phyloP scores from a whole-genome alignment of 768 basidiomycete species.

The Mycena latifolia region DNA sequence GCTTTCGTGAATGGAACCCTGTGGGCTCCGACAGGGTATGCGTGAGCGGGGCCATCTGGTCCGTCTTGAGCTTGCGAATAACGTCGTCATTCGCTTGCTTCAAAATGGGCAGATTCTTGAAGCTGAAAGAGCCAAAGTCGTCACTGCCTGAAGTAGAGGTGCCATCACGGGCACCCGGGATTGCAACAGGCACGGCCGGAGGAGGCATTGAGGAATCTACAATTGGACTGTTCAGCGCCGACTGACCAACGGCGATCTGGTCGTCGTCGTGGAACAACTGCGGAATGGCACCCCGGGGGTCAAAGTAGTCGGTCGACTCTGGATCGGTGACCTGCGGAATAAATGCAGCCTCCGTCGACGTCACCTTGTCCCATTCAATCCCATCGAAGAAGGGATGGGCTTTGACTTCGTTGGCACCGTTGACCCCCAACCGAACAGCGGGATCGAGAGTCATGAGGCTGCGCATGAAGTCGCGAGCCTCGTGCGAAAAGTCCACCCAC shows the following conservation, averaged over 20 bases:
- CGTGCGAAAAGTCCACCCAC: conserved; percentile 86
- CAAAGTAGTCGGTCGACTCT: conserved; percentile 99
- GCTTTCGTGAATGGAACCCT: conserved; percentile 71
- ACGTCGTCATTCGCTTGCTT: conserved; percentile 99
- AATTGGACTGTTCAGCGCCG: conserved; percentile 61
- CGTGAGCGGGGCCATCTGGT: conserved; percentile 84
- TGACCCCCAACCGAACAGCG: conserved; percentile 80
- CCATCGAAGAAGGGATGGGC: conserved; percentile 90
- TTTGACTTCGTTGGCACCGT: conserved; percentile 94
- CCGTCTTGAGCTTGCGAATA: conserved; percentile 94
- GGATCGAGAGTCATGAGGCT: conserved; percentile 88
- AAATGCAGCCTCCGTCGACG: conserved; percentile 90
- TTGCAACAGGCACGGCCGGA: conserved; percentile 56
- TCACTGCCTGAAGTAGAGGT: conserved; percentile 74
- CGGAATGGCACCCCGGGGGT: conserved; percentile 92
- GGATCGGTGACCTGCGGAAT: conserved; percentile 96
- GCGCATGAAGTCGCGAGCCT: conserved; percentile 92
- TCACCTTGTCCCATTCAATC: conserved; percentile 95
- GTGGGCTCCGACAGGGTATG: conserved; percentile 79
- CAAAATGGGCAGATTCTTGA: conserved; percentile 95
- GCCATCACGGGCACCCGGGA: conserved; percentile 52
- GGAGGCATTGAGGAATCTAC: conserved; percentile 56
- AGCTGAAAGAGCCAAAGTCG: conserved; percentile 98
- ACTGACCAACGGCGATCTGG: conserved; percentile 62
- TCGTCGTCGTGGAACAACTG: conserved; percentile 95